phyloP scores from a whole-genome alignment of 371 early-diverging fungal species.

The Mortierella sp. region DNA sequence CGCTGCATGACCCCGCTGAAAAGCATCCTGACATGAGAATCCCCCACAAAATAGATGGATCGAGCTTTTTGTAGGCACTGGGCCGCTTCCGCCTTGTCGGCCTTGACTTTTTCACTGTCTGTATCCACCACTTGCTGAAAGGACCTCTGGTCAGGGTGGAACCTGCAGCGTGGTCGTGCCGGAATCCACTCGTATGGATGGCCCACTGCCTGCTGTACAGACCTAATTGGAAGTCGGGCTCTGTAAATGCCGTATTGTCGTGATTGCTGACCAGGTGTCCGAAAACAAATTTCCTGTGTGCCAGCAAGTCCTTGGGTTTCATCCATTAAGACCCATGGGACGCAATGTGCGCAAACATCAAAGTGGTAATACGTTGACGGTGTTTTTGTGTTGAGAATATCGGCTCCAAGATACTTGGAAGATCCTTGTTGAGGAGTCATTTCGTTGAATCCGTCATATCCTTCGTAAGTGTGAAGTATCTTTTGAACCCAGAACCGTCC shows the following conservation, averaged over 20 bases:
- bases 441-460: conserved; percentile 31
- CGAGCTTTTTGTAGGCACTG: conserved; percentile 14
- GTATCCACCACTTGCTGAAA: conserved; percentile 12
- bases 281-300: conserved; percentile 12
- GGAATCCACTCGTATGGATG: conserved; percentile 37
- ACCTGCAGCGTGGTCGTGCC: conserved; percentile 28
- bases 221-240: conserved; percentile 13
- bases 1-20: conserved; percentile 26
- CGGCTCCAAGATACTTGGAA: conserved; percentile 20
- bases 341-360: conserved; percentile 32
- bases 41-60: conserved; percentile 32
- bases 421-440: not conserved
- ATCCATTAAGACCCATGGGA: conserved; percentile 15
- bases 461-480: conserved; percentile 26
- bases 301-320: conserved; percentile 21
- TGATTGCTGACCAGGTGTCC: conserved; percentile 12
- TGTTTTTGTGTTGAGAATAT: conserved; percentile 11
- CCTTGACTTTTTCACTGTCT: conserved; percentile 8
- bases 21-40: conserved; percentile 22
- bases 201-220: conserved; percentile 13
- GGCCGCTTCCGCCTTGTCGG: conserved; percentile 15
- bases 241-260: conserved; percentile 32
- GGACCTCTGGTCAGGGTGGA: conserved; percentile 12
- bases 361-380: conserved; percentile 21
- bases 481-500: conserved; percentile 41